phyloP scores from a whole-genome alignment of 768 basidiomycete genomes.

The Suillus hirtellus region DNA sequence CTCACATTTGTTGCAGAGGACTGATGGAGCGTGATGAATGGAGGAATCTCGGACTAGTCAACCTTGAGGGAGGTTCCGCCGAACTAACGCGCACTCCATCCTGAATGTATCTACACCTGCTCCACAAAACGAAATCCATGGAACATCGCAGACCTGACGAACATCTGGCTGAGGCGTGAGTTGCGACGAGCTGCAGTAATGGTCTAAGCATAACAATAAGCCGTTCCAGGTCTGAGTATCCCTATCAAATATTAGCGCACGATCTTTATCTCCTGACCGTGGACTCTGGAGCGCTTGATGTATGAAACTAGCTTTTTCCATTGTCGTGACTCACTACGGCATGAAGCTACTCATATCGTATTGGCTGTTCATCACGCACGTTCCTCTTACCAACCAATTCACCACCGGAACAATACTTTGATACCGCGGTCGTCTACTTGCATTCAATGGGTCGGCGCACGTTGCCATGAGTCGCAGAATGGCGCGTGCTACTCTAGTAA shows the following conservation, averaged over 20 bases:
- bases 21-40: slow-evolving; percentile 88
- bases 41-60: slow-evolving; percentile 77
- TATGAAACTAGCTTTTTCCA: not conserved
- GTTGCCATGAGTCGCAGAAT: not conserved
- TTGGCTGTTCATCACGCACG: not conserved
- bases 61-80: slow-evolving; percentile 36
- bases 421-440: not conserved
- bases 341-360: not conserved
- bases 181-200: not conserved
- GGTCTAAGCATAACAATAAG: too few relatives aligned
- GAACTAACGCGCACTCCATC: not conserved
- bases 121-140: not conserved
- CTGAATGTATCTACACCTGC: not conserved
- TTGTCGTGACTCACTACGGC: not conserved
- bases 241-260: not conserved
- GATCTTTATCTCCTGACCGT: not conserved
- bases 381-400: not conserved
- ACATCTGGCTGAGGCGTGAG: not conserved
- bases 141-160: not conserved
- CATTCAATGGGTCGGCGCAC: not conserved
- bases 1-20: slow-evolving; percentile 48
- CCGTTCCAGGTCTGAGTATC: too few relatives aligned
- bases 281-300: not conserved
- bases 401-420: not conserved
- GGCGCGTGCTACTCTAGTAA: not conserved